Percentiles rank a stretch among this genome's conserved stretches.
Conservation (phyloP, 2,329 filamentous ascomycete genomes). For the Pseudogymnoascus destructans region DNA sequence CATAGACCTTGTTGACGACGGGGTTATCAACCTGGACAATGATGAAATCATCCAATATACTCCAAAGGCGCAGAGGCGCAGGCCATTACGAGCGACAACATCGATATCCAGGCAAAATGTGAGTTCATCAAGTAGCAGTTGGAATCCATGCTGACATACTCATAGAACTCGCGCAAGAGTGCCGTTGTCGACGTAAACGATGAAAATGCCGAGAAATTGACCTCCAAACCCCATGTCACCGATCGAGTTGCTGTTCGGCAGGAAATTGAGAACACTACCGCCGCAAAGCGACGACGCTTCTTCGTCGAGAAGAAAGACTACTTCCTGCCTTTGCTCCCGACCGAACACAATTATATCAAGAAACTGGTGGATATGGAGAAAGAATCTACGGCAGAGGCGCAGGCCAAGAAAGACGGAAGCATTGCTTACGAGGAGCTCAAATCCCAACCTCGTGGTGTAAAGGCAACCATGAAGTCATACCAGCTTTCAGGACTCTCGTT, state of each 20-base stretch:
- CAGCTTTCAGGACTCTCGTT: slow-evolving; percentile 38
- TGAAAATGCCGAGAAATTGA: background rate
- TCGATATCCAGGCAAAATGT: background rate
- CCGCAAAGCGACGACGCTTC: slow-evolving; percentile 23
- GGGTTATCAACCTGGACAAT: background rate
- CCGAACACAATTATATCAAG: slow-evolving; percentile 24
- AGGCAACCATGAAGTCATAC: slow-evolving; percentile 38
- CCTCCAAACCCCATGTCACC: slow-evolving; percentile 18
- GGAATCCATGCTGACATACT: background rate
- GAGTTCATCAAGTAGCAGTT: background rate
- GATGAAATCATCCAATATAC: slow-evolving; percentile 6
- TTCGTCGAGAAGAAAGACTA: slow-evolving; percentile 26
- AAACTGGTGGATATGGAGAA: slow-evolving; percentile 23
- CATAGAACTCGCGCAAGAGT: slow-evolving; percentile 11
- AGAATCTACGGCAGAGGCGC: slow-evolving; percentile 17
- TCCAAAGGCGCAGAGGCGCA: background rate
- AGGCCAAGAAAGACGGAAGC: slow-evolving; percentile 16
- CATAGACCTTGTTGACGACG: slow-evolving; percentile 1
- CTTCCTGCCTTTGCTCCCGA: slow-evolving; percentile 25
- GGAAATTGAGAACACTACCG: slow-evolving; percentile 23
- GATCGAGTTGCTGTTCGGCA: slow-evolving; percentile 21
- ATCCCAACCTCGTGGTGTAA: slow-evolving; percentile 27
- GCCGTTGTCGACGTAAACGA: slow-evolving; percentile 13
- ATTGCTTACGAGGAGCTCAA: slow-evolving; percentile 23
- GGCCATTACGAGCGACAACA: background rate